Evolutionary conservation across 1,139 yeast genomes (phyloP), one percentile per base, ranked within the genome.

Genomic region (Hansenula sp.): DNA sequence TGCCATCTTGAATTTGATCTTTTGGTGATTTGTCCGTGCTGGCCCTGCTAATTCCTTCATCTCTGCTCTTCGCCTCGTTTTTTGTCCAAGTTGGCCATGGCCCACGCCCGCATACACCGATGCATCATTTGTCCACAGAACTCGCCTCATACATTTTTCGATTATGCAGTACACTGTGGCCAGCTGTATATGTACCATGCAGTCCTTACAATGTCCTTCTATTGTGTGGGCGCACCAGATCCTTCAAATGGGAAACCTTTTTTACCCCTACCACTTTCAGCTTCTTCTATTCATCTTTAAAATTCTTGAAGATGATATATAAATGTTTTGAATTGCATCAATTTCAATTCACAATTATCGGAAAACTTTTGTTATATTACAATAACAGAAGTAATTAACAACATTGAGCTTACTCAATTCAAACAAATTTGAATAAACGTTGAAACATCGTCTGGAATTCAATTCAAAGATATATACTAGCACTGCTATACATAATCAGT

Each of bases 321-420:
- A 35, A 35, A 17, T 25, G 38, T 35, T 25, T 19, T 35, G 38
- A 35, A 35, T 25, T 35, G 38, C 38, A 35, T 35, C 38, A 25
- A 35, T 34, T 25, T 34, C 15, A 9, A n/a, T n/a, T n/a, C n/a
- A n/a, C n/a, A n/a, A n/a, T n/a, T n/a, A n/a, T n/a, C n/a, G n/a
- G n/a, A n/a, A n/a, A n/a, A n/a, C n/a, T n/a, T n/a, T n/a, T n/a
- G n/a, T n/a, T n/a, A n/a, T n/a, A n/a, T n/a, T n/a, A n/a, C n/a
- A n/a, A n/a, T n/a, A n/a, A n/a, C n/a, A n/a, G n/a, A n/a, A n/a
- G n/a, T n/a, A n/a, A n/a, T n/a, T n/a, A 30, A 30, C n/a, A 11
- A n/a, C 33, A 25, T 25, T 25, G 11, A 8, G 10, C 28, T 25
- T 25, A 25, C 28, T 8, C 28, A 25, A 28, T 28, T n/a, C 13